A percentile compares a stretch with the other conserved stretches of the same genome.
Evolutionary conservation across 352 stramenopile genomes (phyloP).

Genomic region (Phytophthora kernoviae): DNA sequence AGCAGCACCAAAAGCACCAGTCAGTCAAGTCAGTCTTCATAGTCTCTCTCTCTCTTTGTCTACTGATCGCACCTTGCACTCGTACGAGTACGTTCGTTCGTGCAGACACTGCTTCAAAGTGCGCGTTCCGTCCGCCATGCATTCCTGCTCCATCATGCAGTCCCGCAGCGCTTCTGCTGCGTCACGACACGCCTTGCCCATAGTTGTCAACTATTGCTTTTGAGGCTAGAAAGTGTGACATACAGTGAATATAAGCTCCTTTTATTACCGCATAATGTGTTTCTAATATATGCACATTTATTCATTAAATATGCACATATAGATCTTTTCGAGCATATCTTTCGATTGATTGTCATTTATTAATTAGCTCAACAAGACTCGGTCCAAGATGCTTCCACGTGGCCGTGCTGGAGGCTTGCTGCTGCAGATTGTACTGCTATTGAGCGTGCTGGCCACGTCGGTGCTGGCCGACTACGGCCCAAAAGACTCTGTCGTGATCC

Average conservation of each 20-base stretch:
- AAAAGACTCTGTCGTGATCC: conserved; percentile 65
- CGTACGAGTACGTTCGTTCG: conserved; percentile 63
- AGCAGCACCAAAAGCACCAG: conserved; percentile 2
- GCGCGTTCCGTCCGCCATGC: conserved; percentile 75
- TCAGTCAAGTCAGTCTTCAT: no score
- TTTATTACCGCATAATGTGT: no score
- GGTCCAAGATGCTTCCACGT: conserved; percentile 35
- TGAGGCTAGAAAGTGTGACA: no score
- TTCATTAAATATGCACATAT: not conserved
- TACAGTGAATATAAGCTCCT: no score
- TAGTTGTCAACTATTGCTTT: conserved; percentile 24
- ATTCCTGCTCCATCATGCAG: conserved; percentile 80
- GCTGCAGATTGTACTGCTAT: conserved; percentile 15
- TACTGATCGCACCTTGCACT: conserved; percentile 59
- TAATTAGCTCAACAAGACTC: not conserved
- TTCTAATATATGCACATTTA: no score
- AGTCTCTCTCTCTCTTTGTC: conserved; percentile 2
- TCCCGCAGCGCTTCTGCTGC: conserved; percentile 82
- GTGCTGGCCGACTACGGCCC: conserved; percentile 48
- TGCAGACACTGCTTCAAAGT: conserved; percentile 83
- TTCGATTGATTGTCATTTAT: not conserved
- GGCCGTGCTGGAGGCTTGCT: conserved; percentile 5
- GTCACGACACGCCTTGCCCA: conserved; percentile 86
- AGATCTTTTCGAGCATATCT: not conserved
- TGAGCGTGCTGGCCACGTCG: conserved; percentile 13